Base-by-base conservation (phyloP, 164 flowering plant genomes). In the Tetrastigma voinierianum region DNA sequence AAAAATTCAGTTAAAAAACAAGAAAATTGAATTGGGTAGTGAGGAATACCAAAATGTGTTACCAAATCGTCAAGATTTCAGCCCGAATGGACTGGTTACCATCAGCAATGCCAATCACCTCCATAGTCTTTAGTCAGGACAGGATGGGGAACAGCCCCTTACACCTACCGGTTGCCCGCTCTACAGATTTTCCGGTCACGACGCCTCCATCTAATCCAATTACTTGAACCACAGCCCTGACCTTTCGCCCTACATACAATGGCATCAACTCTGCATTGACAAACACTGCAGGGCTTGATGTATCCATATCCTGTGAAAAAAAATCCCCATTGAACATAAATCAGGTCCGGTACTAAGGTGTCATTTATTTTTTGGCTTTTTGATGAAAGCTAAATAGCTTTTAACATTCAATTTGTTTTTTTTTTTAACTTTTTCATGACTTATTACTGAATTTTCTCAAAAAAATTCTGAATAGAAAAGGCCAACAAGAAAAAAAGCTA, bases 21-120 rank as follows among this genome's bases (percentile, higher is more conserved):
- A 32, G 40, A 32, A 32, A 32, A 32, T 3, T 32, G 40, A 32
- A 45, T 16, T 13, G 10, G 5, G 16, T 20, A 43, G 18, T 47
- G 53, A 44, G 25, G 2, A 43, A 40, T 10, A 81, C 90, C 97
- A 95, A 62, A 86, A 77, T 55, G 70, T 59, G 43, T 90, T 87
- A 10, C 98, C 96, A 65, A 95, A 90, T 84, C 67, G 90, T 89
- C 91, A 86, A 87, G 20, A 66, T 81, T 46, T 95, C 96, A 57
- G 97, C 95, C 51, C 76, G 78, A 70, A 93, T 90, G 66, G 96
- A 84, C 61, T 84, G 87, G 45, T 81, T 82, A 74, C 74, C 69
- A 15, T 93, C 98, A 57, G 93, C 98, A 69, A 93, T 81, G 49
- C 98, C 98, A 76, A 93, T 90, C 32, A 93, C 97, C 76, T 96